Conservation (phyloP, 139 green algal genomes). For the Chlorella sp. region DNA sequence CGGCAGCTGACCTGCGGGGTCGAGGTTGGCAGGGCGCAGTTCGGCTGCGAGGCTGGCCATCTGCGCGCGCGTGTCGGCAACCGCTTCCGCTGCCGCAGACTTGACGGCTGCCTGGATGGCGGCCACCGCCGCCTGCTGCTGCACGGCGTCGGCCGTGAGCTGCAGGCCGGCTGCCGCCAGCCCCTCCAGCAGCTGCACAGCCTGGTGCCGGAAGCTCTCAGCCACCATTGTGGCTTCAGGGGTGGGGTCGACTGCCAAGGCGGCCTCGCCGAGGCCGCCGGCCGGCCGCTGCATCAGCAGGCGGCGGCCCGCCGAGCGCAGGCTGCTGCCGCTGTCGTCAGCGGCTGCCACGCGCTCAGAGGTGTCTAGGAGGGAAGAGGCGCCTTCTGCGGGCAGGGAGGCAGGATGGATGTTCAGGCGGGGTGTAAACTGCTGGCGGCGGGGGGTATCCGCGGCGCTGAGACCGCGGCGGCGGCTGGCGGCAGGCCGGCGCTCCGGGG, state of each 20-base stretch:
- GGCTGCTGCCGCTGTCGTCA: not conserved
- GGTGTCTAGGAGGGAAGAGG: not conserved
- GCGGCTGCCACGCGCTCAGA: not conserved
- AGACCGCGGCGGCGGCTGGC: not conserved
- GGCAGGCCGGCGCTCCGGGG: not conserved
- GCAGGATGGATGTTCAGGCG: not conserved
- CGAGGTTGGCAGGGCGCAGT: not conserved
- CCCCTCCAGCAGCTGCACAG: not conserved
- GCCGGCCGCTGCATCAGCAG: too few species aligned
- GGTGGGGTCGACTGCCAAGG: not conserved
- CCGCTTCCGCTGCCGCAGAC: not conserved
- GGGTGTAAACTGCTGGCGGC: too few species aligned
- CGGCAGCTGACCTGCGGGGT: not conserved
- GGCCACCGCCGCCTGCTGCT: slow-evolving; percentile 9
- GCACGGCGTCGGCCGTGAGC: not conserved
- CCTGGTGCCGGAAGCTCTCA: not conserved
- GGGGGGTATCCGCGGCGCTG: too few species aligned
- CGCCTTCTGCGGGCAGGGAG: not conserved
- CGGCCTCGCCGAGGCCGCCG: not conserved
- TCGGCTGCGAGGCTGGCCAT: not conserved
- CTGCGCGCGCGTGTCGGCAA: not conserved
- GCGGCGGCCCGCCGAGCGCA: too few species aligned
- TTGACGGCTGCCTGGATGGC: not conserved
- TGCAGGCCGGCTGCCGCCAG: not conserved
- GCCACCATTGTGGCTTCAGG: not conserved